Evolutionary conservation across 2,329 filamentous ascomycete genomes (phyloP).

Genomic region (Nemania bipapillata): DNA sequence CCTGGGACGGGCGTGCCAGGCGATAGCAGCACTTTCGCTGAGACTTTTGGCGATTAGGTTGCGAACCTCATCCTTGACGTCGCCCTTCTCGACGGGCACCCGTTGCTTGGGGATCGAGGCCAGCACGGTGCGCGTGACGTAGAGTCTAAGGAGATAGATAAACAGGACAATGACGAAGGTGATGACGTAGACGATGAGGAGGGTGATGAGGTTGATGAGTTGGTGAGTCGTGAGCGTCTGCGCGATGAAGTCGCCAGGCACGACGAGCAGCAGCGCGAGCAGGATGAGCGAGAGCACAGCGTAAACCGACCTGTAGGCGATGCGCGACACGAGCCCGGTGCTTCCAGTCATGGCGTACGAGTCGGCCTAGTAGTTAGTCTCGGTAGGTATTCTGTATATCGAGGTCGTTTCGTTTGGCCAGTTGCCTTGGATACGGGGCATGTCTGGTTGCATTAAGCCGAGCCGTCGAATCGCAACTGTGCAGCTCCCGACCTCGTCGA

Average conservation of each 20-base stretch:
- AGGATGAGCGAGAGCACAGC: constrained; percentile 78
- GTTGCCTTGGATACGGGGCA: background rate
- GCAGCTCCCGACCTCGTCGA: constrained; percentile 30
- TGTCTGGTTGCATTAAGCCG: background rate
- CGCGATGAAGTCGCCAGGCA: constrained; percentile 82
- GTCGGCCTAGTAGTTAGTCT: too few relatives aligned
- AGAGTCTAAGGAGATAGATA: constrained; percentile 85
- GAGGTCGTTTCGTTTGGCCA: too few relatives aligned
- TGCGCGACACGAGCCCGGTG: constrained; percentile 71
- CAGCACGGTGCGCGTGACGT: constrained; percentile 82
- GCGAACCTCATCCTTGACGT: constrained; percentile 79
- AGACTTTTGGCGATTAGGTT: constrained; percentile 79
- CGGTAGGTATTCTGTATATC: too few relatives aligned
- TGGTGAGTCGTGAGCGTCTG: constrained; percentile 75
- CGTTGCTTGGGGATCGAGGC: constrained; percentile 86
- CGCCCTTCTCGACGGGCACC: constrained; percentile 85
- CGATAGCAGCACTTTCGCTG: constrained; percentile 80
- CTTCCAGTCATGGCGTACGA: constrained; percentile 55
- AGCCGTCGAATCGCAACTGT: constrained; percentile 18
- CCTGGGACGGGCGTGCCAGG: constrained; percentile 79
- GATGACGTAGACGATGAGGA: constrained; percentile 78
- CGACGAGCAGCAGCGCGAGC: constrained; percentile 77
- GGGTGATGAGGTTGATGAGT: constrained; percentile 83
- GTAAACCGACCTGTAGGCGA: constrained; percentile 85
- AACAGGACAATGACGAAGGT: constrained; percentile 76